Evolutionary conservation across 768 basidiomycete genomes (phyloP).

Genomic region (Termitomyces sp.): DNA sequence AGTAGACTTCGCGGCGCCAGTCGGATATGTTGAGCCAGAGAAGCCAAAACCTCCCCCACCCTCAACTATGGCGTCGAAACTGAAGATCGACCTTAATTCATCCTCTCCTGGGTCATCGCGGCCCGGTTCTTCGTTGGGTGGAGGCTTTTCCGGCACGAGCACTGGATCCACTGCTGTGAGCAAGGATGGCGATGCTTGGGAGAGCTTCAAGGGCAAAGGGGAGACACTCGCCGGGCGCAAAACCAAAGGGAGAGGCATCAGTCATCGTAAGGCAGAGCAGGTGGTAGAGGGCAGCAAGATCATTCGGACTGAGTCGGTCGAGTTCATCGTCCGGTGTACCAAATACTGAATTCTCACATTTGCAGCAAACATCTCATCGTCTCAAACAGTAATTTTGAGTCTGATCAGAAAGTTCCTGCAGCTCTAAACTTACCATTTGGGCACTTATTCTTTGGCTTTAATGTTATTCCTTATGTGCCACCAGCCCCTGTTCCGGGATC

Average conservation of each 20-base stretch:
- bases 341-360: constrained; percentile 9
- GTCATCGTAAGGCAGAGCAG: constrained; percentile 74
- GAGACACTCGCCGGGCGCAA: constrained; percentile 86
- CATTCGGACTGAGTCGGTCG: constrained; percentile 78
- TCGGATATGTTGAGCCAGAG: constrained; percentile 93
- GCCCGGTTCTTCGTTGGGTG: constrained; percentile 68
- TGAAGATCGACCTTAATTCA: constrained; percentile 88
- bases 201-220: constrained; percentile 94
- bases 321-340: background rate
- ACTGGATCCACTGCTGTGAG: constrained; percentile 48
- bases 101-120: constrained; percentile 83
- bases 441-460: constrained; percentile 95
- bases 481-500: constrained; percentile 31
- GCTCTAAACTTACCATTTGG: constrained; percentile 89
- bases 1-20: constrained; percentile 93
- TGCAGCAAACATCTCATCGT: constrained; percentile 77
- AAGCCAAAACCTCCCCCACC: constrained; percentile 76
- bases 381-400: constrained; percentile 72
- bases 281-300: constrained; percentile 83
- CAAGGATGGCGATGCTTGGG: constrained; percentile 82
- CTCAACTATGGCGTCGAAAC: constrained; percentile 92
- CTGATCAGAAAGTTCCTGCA: constrained; percentile 77
- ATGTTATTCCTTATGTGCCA: constrained; percentile 62
- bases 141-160: constrained; percentile 52
- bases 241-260: constrained; percentile 93